Base-by-base conservation (phyloP, 1,139 yeast species). In the Protomyces pachydermus region DNA sequence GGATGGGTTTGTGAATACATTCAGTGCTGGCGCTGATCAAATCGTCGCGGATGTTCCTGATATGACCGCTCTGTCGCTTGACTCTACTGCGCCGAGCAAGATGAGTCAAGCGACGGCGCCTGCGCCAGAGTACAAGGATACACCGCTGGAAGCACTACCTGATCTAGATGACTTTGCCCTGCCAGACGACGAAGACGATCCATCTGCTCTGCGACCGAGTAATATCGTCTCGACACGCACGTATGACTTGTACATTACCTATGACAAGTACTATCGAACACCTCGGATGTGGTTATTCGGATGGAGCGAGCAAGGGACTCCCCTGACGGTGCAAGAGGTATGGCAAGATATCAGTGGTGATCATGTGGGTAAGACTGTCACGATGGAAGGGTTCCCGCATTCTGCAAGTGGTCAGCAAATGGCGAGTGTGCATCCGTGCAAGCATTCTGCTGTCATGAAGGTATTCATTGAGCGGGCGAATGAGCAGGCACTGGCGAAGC, bases 211-310 rank as follows among this genome's bases (percentile, higher is more conserved):
- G 65, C 78, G 79, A 65, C 69, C 65, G 69, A 56, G 69, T 71
- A 52, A 70, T 72, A 72, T 51, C 70, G 69, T 77, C 72, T 65
- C 77, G 73, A 81, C 83, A 71, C 80, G 98, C 68, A 84, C 84
- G 69, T 93, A 91, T 74, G 97, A 93, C 75, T 78, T 93, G 65
- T 93, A 87, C 77, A 91, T 93, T 71, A 84, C 95, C 8, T 93
- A 93, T 74, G 90, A 97, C 23, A 91, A 98, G 0, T 88, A 97
- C 1, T 93, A 93, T 74, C 81, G 98, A 53, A 98, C 95, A 6
- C 99, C 99, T 45, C 91, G 95, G 78, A 81, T 95, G 81, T 95
- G 91, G 72, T 78, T 93, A 62, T 90, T 90, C 20, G 99, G 99
- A 0, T 93, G 85, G 77, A 85, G 84, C 71, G 80, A 85, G 18